phyloP scores from a whole-genome alignment of 129 eudicot species.

The Arctium lappa region DNA sequence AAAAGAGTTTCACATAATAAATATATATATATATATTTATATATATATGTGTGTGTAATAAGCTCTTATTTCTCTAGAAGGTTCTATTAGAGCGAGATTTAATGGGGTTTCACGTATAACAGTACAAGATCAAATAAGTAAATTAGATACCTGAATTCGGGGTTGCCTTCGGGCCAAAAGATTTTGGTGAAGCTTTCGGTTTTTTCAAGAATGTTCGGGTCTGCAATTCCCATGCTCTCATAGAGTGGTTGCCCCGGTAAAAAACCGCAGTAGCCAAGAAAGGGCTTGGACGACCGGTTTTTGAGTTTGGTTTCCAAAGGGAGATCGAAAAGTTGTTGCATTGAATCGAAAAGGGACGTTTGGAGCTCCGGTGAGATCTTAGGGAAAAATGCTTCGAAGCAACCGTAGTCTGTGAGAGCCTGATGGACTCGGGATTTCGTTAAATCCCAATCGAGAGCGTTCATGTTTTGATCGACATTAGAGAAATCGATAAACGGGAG shows the following conservation, averaged over 20 bases:
- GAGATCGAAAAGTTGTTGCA: constrained; percentile 57
- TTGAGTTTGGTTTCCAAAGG: constrained; percentile 54
- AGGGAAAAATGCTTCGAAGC: constrained; percentile 54
- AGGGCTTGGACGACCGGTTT: constrained; percentile 51
- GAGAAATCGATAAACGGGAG: constrained; percentile 52
- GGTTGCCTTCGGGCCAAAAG: constrained; percentile 63
- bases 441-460: constrained; percentile 32
- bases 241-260: constrained; percentile 49
- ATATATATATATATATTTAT: too few species aligned
- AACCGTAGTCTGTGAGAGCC: constrained; percentile 60
- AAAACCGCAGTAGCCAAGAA: constrained; percentile 67
- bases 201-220: constrained; percentile 22
- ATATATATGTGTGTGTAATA: too few species aligned
- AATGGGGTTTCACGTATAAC: neutral
- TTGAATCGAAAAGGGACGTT: constrained; percentile 28
- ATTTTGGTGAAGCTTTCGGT: constrained; percentile 38
- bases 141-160: constrained; percentile 39
- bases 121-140: neutral
- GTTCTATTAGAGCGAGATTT: too few species aligned
- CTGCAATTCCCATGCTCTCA: constrained; percentile 57
- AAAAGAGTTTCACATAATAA: too few species aligned
- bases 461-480: constrained; percentile 24
- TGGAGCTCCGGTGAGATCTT: constrained; percentile 32
- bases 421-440: constrained; percentile 42
- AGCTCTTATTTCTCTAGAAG: too few species aligned